Conservation (phyloP, 129 eudicot genomes). For the Saussurea involucrata region DNA sequence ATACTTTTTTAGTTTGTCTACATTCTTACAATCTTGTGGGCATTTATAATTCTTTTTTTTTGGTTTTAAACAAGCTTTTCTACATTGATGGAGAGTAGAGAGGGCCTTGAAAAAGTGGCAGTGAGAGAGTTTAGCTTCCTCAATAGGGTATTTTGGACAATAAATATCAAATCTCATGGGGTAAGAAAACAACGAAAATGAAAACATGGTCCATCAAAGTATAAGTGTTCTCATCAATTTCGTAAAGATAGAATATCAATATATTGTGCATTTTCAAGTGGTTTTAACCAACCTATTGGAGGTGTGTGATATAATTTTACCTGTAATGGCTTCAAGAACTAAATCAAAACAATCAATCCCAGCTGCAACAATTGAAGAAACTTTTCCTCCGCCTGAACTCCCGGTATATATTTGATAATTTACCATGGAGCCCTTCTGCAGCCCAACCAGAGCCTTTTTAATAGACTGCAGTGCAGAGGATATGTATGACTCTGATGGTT, state of each 20-base stretch:
- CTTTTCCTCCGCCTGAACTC: slow-evolving; percentile 51
- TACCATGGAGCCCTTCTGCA: slow-evolving; percentile 40
- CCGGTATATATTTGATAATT: slow-evolving; percentile 55
- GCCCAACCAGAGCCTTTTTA: slow-evolving; percentile 69
- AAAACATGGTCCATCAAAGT: not conserved
- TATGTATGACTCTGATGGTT: slow-evolving; percentile 54
- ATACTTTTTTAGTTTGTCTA: not conserved
- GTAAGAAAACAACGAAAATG: not conserved
- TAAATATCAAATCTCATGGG: not conserved
- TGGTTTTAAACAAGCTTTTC: not conserved
- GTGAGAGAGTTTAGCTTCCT: not conserved
- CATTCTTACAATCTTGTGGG: not conserved
- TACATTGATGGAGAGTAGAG: not conserved
- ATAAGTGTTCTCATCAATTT: not conserved
- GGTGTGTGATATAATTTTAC: slow-evolving; percentile 28
- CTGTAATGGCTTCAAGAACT: slow-evolving; percentile 76
- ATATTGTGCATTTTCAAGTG: not conserved
- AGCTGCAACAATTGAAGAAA: slow-evolving; percentile 71
- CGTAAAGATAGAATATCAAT: not conserved
- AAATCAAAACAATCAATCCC: slow-evolving; percentile 83
- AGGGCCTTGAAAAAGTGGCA: not conserved
- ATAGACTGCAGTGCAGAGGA: slow-evolving; percentile 55
- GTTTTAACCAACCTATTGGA: slow-evolving; percentile 3
- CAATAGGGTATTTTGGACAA: not conserved
- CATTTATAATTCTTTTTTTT: not conserved